These are phyloP conservation scores for Pisolithus thermaeus DNA, from an alignment of 1,284 basidiomycete species.

Conservation along the genomic window DNA sequence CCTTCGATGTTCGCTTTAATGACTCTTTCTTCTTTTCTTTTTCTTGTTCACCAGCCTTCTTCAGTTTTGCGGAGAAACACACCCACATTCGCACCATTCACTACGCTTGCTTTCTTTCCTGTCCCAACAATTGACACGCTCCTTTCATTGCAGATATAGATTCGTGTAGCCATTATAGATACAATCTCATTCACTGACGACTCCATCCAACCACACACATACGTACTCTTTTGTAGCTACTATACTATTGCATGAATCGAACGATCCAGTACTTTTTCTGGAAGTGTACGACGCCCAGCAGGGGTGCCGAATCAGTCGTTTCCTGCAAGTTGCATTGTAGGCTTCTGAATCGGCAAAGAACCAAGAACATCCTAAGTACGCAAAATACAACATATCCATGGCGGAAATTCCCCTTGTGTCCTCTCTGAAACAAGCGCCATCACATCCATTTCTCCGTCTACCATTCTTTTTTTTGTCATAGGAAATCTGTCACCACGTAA, in stretches of 20 bases:
- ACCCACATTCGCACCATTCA: background rate
- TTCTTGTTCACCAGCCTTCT: background rate
- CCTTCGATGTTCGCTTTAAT: conserved; percentile 4
- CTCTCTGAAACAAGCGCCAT: no score
- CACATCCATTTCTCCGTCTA: no score
- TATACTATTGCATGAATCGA: conserved; percentile 1
- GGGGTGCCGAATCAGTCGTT: no score
- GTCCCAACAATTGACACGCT: background rate
- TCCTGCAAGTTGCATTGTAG: no score
- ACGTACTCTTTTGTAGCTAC: background rate
- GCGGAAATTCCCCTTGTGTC: no score
- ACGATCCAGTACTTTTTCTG: background rate
- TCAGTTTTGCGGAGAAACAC: background rate
- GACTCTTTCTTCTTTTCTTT: background rate
- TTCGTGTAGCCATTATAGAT: background rate
- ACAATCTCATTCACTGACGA: background rate
- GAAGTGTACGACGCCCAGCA: no score
- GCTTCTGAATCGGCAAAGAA: no score
- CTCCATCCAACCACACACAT: background rate
- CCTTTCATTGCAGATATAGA: background rate
- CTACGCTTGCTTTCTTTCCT: background rate
- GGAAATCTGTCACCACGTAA: no score
- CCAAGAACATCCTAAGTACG: no score
- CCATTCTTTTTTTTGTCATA: no score
- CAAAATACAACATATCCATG: no score